phyloP scores from a whole-genome alignment of 768 basidiomycete species.

The Naganishia onofrii region DNA sequence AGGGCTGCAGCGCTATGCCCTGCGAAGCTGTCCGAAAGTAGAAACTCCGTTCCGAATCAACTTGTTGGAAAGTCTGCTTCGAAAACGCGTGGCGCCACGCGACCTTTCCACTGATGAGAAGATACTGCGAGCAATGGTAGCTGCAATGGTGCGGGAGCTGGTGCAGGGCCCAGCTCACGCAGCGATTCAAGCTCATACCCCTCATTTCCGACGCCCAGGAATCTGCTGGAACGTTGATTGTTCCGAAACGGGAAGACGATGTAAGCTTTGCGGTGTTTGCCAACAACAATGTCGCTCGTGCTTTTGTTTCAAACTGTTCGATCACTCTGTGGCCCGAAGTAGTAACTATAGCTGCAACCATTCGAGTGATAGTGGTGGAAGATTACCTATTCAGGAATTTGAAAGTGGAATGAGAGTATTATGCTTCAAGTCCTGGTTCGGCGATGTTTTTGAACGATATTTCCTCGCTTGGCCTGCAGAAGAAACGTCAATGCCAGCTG shows the following conservation, averaged over 20 bases:
- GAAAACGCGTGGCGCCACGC: not conserved
- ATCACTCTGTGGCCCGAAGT: not conserved
- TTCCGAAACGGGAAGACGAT: not conserved
- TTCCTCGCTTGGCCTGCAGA: not conserved
- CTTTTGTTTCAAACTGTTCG: not conserved
- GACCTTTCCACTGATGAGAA: too few relatives aligned
- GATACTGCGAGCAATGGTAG: not conserved
- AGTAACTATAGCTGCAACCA: not conserved
- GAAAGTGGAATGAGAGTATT: too few relatives aligned
- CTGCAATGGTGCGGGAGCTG: too few relatives aligned
- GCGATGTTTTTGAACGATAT: not conserved
- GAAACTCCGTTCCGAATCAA: not conserved
- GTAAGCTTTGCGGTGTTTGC: not conserved
- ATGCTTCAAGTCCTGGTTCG: not conserved
- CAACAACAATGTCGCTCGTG: not conserved
- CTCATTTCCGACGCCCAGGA: not conserved
- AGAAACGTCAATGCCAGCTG: not conserved
- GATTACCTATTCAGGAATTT: not conserved
- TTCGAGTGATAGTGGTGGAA: not conserved
- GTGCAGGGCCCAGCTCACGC: too few relatives aligned
- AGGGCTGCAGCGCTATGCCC: too few relatives aligned
- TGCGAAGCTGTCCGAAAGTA: not conserved
- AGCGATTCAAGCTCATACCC: too few relatives aligned
- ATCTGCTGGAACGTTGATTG: not conserved
- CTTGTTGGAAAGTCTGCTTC: not conserved